These are phyloP conservation scores for Cyberlindnera xishuangbannaensis DNA, from an alignment of 805 yeast species.

Conservation along the genomic window DNA sequence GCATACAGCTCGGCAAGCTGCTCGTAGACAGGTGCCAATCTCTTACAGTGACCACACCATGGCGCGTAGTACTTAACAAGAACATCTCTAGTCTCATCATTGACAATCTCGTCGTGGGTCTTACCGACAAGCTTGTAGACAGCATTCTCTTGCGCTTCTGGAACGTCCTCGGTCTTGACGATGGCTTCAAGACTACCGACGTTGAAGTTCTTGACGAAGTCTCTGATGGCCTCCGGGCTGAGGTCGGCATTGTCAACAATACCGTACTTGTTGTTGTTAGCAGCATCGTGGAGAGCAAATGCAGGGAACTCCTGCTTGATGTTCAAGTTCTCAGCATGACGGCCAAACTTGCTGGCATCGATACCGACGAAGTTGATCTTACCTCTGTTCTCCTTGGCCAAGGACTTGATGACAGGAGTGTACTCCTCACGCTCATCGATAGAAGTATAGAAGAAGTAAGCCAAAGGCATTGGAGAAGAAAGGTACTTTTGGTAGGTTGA, in stretches of 20 bases:
- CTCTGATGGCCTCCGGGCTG: conserved; percentile 46
- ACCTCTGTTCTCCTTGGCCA: conserved; percentile 76
- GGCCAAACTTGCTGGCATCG: conserved; percentile 74
- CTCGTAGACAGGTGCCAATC: conserved; percentile 81
- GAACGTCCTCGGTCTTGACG: conserved; percentile 81
- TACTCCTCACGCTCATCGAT: conserved; percentile 60
- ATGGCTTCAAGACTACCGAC: conserved; percentile 65
- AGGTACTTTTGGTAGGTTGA: conserved; percentile 72
- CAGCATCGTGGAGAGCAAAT: conserved; percentile 77
- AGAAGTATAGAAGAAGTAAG: conserved; percentile 77
- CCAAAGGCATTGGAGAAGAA: conserved; percentile 69
- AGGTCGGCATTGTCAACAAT: conserved; percentile 52
- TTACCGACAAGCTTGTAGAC: conserved; percentile 77
- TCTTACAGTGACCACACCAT: conserved; percentile 97
- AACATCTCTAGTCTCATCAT: conserved; percentile 56
- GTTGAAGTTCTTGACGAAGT: conserved; percentile 57
- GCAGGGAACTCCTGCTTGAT: conserved; percentile 85
- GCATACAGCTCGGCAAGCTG: conserved; percentile 72
- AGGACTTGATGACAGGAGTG: conserved; percentile 44
- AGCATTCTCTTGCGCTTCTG: conserved; percentile 72
- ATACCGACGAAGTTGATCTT: conserved; percentile 82
- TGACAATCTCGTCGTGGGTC: conserved; percentile 67
- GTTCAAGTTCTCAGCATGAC: conserved; percentile 82
- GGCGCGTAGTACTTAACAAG: conserved; percentile 92
- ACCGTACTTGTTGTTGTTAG: conserved; percentile 69